These are phyloP conservation scores for Yamadazyma scolyti DNA, from an alignment of 805 yeast genomes.

Conservation along the genomic window DNA sequence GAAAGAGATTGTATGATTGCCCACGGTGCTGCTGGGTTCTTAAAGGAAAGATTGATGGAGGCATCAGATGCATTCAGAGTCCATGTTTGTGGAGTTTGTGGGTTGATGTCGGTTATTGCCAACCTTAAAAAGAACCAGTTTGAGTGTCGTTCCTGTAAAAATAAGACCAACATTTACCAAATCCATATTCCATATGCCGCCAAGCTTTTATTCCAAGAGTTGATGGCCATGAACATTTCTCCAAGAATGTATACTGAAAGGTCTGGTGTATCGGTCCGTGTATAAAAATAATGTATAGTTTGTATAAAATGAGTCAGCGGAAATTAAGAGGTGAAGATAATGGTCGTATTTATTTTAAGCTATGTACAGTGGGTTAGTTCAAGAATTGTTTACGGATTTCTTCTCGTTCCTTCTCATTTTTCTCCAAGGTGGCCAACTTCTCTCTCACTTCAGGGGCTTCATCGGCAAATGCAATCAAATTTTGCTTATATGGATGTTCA, in stretches of 20 bases:
- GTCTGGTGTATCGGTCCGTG: conserved; percentile 50
- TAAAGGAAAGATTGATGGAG: conserved; percentile 97
- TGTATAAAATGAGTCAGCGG: neutral
- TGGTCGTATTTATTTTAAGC: neutral
- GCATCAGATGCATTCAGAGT: conserved; percentile 99
- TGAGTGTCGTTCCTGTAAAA: conserved; percentile 98
- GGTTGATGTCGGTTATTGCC: conserved; percentile 96
- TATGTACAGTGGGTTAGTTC: conserved; percentile 5
- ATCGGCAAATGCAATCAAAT: conserved; percentile 82
- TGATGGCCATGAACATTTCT: conserved; percentile 99
- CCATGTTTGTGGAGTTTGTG: conserved; percentile 97
- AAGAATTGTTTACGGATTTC: conserved; percentile 34
- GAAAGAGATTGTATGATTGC: conserved; percentile 99
- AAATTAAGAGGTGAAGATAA: conserved; percentile 1
- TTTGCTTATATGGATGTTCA: conserved; percentile 80
- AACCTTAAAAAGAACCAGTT: conserved; percentile 96
- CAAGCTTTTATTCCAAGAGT: conserved; percentile 94
- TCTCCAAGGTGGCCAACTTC: conserved; percentile 38
- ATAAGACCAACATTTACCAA: conserved; percentile 97
- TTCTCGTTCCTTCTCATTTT: conserved; percentile 26
- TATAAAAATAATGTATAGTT: conserved; percentile 5
- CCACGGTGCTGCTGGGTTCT: conserved; percentile 98
- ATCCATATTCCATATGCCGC: conserved; percentile 98
- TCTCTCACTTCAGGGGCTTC: conserved; percentile 54
- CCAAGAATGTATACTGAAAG: conserved; percentile 97